A percentile compares a stretch with the other conserved stretches of the same genome.
These are phyloP conservation scores for Aurifilum marmelostoma DNA, from an alignment of 2,329 filamentous ascomycete genomes.

Conservation along the genomic window DNA sequence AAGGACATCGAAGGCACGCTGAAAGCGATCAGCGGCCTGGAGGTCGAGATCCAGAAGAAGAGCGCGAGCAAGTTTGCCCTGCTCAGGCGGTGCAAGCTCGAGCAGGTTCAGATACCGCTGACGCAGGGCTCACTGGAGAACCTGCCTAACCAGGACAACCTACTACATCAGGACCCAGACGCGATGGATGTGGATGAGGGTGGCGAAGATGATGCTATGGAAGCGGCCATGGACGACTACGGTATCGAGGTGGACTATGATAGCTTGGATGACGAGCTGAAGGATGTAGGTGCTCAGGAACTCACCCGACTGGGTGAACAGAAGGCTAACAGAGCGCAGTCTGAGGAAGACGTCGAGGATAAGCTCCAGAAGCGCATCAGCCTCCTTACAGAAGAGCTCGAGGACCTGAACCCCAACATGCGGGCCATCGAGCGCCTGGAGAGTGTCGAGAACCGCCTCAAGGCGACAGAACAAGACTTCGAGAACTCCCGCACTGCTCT, in stretches of 20 bases:
- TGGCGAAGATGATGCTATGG: conserved; percentile 62
- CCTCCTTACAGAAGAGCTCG: conserved; percentile 75
- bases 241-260: conserved; percentile 90
- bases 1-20: conserved; percentile 77
- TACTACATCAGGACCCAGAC: conserved; percentile 77
- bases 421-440: conserved; percentile 91
- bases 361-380: conserved; percentile 77
- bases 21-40: conserved; percentile 77
- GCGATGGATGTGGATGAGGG: conserved; percentile 90
- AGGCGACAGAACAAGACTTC: conserved; percentile 85
- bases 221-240: conserved; percentile 78
- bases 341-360: conserved; percentile 72
- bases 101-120: conserved; percentile 87
- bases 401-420: conserved; percentile 96
- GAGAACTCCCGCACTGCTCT: conserved; percentile 78
- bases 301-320: background rate
- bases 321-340: conserved; percentile 49
- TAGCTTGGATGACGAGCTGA: conserved; percentile 78
- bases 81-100: conserved; percentile 86
- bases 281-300: conserved; percentile 63
- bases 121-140: conserved; percentile 76
- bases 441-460: conserved; percentile 79
- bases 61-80: conserved; percentile 82
- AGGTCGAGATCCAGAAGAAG: conserved; percentile 84
- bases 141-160: conserved; percentile 82